Evolutionary conservation across 805 yeast species (phyloP).

Genomic region (Myxozyma monticola): DNA sequence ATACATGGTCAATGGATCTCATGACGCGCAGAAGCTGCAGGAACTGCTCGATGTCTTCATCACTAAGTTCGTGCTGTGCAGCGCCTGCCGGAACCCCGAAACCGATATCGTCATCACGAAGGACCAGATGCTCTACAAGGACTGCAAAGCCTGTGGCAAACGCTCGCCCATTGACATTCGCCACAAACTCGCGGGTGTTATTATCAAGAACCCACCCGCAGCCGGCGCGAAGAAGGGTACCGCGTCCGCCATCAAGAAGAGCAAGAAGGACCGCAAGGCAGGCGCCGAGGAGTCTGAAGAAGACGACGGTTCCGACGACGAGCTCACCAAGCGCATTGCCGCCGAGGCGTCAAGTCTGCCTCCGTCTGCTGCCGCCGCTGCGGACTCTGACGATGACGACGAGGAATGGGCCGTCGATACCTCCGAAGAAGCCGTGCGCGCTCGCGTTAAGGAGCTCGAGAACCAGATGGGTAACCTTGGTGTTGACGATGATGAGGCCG

Average conservation of each 20-base stretch:
- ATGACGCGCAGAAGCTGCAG: constrained; percentile 85
- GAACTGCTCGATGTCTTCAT: constrained; percentile 94
- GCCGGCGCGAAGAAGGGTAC: constrained; percentile 48
- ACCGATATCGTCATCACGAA: constrained; percentile 83
- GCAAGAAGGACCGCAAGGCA: constrained; percentile 49
- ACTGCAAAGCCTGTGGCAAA: constrained; percentile 98
- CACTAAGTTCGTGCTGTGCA: constrained; percentile 88
- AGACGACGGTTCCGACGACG: constrained; percentile 57
- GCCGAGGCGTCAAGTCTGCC: constrained; percentile 77
- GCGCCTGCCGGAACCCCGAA: constrained; percentile 94
- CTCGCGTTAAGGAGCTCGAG: constrained; percentile 85
- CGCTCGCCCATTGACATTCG: constrained; percentile 80
- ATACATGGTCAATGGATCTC: constrained; percentile 91
- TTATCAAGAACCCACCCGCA: constrained; percentile 80
- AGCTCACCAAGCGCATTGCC: constrained; percentile 71
- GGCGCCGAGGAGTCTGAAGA: constrained; percentile 51
- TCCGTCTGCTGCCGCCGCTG: constrained; percentile 39
- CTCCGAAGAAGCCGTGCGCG: constrained; percentile 92
- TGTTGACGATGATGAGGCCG: constrained; percentile 41
- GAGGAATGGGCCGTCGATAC: constrained; percentile 98
- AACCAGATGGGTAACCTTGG: constrained; percentile 38
- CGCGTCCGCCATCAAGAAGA: constrained; percentile 57
- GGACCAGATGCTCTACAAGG: constrained; percentile 74
- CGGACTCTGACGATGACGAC: constrained; percentile 64
- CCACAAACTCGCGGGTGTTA: constrained; percentile 82